phyloP scores from a whole-genome alignment of 441 rosid genomes.

The Eutrema salsugineum region DNA sequence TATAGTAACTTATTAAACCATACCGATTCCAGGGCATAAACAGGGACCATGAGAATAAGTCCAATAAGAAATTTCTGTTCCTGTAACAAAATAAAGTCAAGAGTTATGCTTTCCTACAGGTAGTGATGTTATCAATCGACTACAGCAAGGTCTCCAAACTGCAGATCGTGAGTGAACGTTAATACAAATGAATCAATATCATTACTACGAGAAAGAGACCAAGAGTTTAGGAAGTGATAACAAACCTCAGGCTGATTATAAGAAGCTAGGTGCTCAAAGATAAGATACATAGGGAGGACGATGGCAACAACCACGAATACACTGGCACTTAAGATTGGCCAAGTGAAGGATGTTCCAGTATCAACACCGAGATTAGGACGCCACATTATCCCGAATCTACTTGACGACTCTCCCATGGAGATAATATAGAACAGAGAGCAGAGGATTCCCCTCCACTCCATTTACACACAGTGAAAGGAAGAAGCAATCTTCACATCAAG shows the following conservation, averaged over 20 bases:
- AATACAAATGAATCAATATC: not conserved
- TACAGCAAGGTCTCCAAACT: not conserved
- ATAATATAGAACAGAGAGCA: constrained; percentile 50
- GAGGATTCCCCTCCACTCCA: constrained; percentile 61
- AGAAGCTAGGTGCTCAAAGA: constrained; percentile 83
- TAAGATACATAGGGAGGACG: constrained; percentile 78
- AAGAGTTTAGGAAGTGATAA: not conserved
- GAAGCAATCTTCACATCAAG: constrained; percentile 6
- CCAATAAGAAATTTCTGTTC: constrained; percentile 96
- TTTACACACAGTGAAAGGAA: constrained; percentile 17
- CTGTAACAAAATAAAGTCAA: constrained; percentile 44
- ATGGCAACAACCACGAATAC: constrained; percentile 76
- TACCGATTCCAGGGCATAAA: constrained; percentile 94
- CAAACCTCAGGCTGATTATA: constrained; percentile 96
- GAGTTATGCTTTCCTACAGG: not conserved
- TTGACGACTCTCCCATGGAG: constrained; percentile 55
- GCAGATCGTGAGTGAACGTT: not conserved
- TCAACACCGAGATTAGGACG: constrained; percentile 39
- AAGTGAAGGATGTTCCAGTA: constrained; percentile 42
- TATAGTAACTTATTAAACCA: constrained; percentile 2
- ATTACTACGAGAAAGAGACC: not conserved
- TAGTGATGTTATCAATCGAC: not conserved
- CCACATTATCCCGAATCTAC: constrained; percentile 45
- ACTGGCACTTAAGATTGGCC: constrained; percentile 89
- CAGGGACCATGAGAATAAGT: constrained; percentile 95